Percentiles rank a stretch among this genome's conserved stretches.
phyloP scores from a whole-genome alignment of 805 yeast genomes.

The Monosporozyma servazzii region DNA sequence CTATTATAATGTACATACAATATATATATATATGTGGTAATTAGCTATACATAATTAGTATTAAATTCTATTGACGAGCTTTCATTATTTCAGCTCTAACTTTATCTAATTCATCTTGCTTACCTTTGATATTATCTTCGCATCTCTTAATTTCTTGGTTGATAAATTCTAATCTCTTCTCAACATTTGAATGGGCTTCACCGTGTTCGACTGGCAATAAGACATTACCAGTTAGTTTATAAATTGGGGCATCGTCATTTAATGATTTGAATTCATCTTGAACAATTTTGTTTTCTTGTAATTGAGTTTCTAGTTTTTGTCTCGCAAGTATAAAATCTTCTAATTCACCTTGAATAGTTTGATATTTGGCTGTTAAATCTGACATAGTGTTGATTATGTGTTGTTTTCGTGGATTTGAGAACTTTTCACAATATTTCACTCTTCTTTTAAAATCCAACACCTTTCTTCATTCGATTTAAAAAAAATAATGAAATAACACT shows the following conservation, averaged over 20 bases:
- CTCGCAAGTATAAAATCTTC: conserved; percentile 57
- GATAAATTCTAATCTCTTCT: conserved; percentile 84
- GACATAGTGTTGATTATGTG: neutral
- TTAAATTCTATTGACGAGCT: conserved; percentile 26
- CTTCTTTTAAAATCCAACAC: neutral
- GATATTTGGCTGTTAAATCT: conserved; percentile 19
- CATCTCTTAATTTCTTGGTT: conserved; percentile 67
- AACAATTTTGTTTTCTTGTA: conserved; percentile 88
- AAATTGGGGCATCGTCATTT: conserved; percentile 65
- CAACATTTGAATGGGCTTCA: conserved; percentile 79
- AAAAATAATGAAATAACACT: neutral
- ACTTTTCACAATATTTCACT: neutral
- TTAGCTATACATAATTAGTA: neutral
- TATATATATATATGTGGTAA: neutral
- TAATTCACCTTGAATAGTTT: conserved; percentile 38
- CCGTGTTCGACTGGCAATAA: conserved; percentile 76
- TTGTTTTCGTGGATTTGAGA: neutral
- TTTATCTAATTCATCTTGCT: conserved; percentile 47
- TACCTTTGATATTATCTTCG: conserved; percentile 55
- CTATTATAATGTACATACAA: neutral
- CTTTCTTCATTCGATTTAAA: neutral
- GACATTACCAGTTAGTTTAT: conserved; percentile 86
- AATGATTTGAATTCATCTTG: conserved; percentile 63
- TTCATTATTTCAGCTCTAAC: conserved; percentile 48
- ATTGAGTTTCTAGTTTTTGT: conserved; percentile 85